Conservation (phyloP, 78 protist genomes). For the Salpingoeca rosetta region DNA sequence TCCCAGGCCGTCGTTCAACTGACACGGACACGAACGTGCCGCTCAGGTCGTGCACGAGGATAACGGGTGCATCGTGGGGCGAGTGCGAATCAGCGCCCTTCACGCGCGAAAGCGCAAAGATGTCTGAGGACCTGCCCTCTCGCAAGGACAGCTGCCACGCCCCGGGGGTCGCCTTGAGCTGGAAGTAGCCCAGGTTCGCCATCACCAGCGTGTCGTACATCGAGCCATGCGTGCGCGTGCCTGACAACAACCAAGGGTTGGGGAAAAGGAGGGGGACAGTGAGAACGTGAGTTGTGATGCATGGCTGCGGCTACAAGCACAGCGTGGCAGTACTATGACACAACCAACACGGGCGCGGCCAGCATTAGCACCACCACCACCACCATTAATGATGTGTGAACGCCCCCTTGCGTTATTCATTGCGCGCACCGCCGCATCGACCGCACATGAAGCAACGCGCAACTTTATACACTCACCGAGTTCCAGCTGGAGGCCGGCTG, state of each 20-base stretch:
- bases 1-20: background rate
- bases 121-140: background rate
- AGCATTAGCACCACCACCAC: background rate
- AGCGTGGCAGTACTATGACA: no score
- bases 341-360: background rate
- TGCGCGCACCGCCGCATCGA: no score
- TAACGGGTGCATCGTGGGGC: background rate
- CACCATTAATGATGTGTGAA: background rate
- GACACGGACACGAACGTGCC: background rate
- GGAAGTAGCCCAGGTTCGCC: slow-evolving; percentile 73
- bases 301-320: no score
- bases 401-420: background rate
- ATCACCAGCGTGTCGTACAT: slow-evolving; percentile 51
- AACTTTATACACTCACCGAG: no score
- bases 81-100: background rate
- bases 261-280: no score
- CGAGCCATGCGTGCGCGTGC: background rate
- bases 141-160: slow-evolving; percentile 15
- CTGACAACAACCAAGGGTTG: background rate
- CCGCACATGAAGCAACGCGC: no score
- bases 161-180: slow-evolving; percentile 76
- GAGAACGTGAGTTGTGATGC: no score
- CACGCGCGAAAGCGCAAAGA: background rate
- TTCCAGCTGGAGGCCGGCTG: slow-evolving; percentile 38
- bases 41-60: background rate